Evolutionary conservation across 192 early-diverging fungal species (phyloP), one percentile per base, ranked within the genome.

Genomic region (Backusella mclennaniae): DNA sequence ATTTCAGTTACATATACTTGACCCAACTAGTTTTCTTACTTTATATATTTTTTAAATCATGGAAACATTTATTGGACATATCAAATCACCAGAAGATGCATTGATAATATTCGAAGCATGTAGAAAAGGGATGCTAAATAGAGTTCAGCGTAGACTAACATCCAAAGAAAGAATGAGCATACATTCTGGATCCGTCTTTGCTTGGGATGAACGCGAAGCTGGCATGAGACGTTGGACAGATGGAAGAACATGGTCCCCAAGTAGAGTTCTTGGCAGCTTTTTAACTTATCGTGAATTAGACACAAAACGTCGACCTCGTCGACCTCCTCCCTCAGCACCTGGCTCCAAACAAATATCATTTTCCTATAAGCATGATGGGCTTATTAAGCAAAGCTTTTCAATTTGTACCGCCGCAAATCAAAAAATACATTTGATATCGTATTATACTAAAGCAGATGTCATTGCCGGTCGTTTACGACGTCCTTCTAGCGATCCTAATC

Each of bases 141-240:
- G 94, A 26, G 91, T 96, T 23, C 92, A 91, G 26, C 87, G 96
- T 35, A 84, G 96, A 39, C 83, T 97, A 8, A 91, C 92, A 52
- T 93, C 95, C 35, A 89, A 88, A 31, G 96, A 97, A 85, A 89
- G 95, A 33, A 86, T 88, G 19, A 86, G 87, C 26, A 94, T 97
- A 66, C 83, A 87, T n/a, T 95, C 96, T 3, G 95, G 95, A 1
- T 93, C 95, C 2, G 89, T 96, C 11, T 97, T 95, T 84, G 92
- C 94, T 39, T 97, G 94, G 90, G 94, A 96, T 81, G 96, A 97
- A 82, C 81, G 91, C 68, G 95, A 97, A 80, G 89, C 90, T 63
- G 96, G 95, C 33, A 96, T 97, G 90, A 85, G 93, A 75, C 88
- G 96, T 56, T 97, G 96, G 96, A 96, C 96, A 3, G 96, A 97